phyloP scores from a whole-genome alignment of 768 basidiomycete genomes.

The Rubroboletus pulcherrimus region DNA sequence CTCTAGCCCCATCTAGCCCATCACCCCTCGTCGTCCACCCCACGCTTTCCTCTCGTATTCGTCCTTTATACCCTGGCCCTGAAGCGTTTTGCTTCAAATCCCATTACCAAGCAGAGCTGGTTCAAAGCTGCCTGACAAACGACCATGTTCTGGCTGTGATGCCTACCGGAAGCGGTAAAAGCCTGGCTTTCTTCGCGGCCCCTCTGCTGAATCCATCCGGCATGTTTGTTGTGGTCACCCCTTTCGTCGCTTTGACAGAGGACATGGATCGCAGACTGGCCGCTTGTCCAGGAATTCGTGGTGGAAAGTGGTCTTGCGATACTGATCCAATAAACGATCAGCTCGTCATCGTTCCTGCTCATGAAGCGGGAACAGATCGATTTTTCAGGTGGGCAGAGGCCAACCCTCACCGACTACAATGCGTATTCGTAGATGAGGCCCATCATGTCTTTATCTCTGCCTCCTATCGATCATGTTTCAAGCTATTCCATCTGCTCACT shows the following conservation, averaged over 20 bases:
- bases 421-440: slow-evolving; percentile 7
- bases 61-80: background rate
- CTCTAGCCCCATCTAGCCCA: background rate
- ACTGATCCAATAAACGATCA: background rate
- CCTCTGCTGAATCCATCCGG: too few relatives aligned
- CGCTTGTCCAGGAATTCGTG: background rate
- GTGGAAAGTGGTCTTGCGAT: background rate
- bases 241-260: slow-evolving; percentile 9
- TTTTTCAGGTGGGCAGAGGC: slow-evolving; percentile 1
- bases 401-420: background rate
- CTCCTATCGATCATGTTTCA: slow-evolving; percentile 8
- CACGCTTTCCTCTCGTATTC: background rate
- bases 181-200: background rate
- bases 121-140: slow-evolving; percentile 3
- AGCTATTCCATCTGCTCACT: slow-evolving; percentile 5
- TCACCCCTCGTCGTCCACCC: background rate
- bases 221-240: too few relatives aligned
- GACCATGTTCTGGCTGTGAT: slow-evolving; percentile 6
- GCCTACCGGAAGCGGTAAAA: slow-evolving; percentile 14
- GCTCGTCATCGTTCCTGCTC: slow-evolving; percentile 5
- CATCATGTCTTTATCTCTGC: background rate
- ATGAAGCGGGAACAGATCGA: background rate
- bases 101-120: slow-evolving; percentile 3
- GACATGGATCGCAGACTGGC: slow-evolving; percentile 1
- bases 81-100: background rate